These are phyloP conservation scores for Trichoderma gracile DNA, from an alignment of 2,329 filamentous ascomycete species.

Conservation along the genomic window DNA sequence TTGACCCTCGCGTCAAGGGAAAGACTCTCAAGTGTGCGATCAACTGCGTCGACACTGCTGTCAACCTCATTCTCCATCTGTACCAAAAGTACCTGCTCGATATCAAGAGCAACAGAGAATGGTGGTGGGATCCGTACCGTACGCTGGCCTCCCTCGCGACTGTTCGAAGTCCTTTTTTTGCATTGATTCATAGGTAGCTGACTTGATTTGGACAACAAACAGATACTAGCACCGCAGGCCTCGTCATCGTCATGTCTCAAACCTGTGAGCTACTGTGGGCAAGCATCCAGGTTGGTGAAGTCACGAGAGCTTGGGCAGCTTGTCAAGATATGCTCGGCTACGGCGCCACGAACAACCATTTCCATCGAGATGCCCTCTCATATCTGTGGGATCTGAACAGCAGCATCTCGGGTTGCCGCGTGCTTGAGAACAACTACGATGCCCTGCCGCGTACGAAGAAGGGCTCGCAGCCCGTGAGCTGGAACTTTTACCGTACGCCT, in stretches of 20 bases:
- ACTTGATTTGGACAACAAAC: not conserved
- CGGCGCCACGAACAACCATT: constrained; percentile 2
- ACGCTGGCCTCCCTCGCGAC: not conserved
- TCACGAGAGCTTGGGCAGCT: constrained; percentile 17
- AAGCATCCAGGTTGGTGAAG: not conserved
- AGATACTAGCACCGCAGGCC: constrained; percentile 29
- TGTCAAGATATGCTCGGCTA: constrained; percentile 26
- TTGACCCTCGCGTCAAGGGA: constrained; percentile 8
- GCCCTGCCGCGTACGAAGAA: not conserved
- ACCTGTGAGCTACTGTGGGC: constrained; percentile 11
- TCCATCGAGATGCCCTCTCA: constrained; percentile 13
- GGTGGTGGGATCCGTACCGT: constrained; percentile 34
- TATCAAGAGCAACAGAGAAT: constrained; percentile 37
- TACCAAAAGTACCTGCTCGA: constrained; percentile 30
- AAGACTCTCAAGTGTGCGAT: constrained; percentile 34
- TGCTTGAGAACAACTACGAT: not conserved
- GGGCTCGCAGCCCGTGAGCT: not conserved
- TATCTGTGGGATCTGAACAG: constrained; percentile 20
- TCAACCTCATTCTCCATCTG: constrained; percentile 36
- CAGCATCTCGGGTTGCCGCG: not conserved
- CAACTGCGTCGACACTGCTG: constrained; percentile 36
- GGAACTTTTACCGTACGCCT: not conserved
- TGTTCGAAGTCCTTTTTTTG: not conserved
- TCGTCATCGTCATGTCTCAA: constrained; percentile 29
- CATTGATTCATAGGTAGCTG: not conserved